Percentiles rank a stretch among this genome's conserved stretches.
These are phyloP conservation scores for Alternaria dauci DNA, from an alignment of 2,329 filamentous ascomycete genomes.

Conservation along the genomic window DNA sequence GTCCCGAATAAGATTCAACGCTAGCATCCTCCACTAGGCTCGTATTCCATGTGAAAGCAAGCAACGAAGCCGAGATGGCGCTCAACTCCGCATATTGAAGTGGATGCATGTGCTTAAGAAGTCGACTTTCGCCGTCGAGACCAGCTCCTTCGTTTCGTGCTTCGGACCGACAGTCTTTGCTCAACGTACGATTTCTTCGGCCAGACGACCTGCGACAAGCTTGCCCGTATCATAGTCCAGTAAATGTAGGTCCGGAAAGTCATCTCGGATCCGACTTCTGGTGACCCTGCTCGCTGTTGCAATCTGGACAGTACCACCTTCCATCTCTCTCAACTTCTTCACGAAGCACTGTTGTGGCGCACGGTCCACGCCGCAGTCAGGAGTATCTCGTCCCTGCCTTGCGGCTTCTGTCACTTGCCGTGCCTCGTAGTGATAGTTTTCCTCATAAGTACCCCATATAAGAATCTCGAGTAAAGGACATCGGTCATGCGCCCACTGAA, in stretches of 20 bases:
- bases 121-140: neutral
- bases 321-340: neutral
- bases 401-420: neutral
- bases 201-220: neutral
- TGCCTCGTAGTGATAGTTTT: neutral
- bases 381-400: neutral
- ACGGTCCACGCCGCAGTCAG: neutral
- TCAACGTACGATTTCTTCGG: neutral
- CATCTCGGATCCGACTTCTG: conserved; percentile 2
- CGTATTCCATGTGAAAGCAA: neutral
- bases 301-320: neutral
- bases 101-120: neutral
- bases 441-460: conserved; percentile 1
- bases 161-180: neutral
- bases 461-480: conserved; percentile 8
- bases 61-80: neutral
- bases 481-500: conserved; percentile 2
- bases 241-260: conserved; percentile 14
- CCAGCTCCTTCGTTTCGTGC: neutral
- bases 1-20: neutral
- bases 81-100: neutral
- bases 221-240: conserved; percentile 11
- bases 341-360: neutral
- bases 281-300: neutral
- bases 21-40: neutral